Evolutionary conservation across 2,329 filamentous ascomycete genomes (phyloP), one percentile per base, ranked within the genome.

Genomic region (Chalaropsis thielavioides): DNA sequence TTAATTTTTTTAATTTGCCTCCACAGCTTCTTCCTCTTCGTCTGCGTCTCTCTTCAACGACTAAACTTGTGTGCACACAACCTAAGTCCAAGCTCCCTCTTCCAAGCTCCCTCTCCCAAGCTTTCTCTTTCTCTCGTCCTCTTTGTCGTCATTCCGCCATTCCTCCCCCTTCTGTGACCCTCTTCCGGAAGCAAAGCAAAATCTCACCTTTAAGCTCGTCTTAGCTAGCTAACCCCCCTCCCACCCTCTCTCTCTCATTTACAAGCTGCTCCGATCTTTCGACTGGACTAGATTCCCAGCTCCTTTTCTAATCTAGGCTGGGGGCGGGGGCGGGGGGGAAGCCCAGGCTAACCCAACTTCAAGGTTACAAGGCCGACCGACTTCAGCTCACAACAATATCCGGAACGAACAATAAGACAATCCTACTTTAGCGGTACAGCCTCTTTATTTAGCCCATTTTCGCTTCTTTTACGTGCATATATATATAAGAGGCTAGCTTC

Each of bases 401-500:
- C 24, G 51, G 51, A 58, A 58, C 51, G 13, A 58, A 58, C 51
- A 35, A n/a, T 17, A n/a, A 31, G 51, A 58, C 27, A 58, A 58
- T 58, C 51, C 27, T 51, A 51, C 27, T 38, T 13, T 58, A n/a
- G 35, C 35, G 35, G 35, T 35, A 58, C 51, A 58, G 51, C 51
- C 51, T 58, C 51, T 58, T 35, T 38, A 58, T 58, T 58, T 56
- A n/a, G n/a, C n/a, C n/a, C n/a, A n/a, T n/a, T n/a, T 43, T 38
- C 35, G 35, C 10, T 38, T 38, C 35, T 38, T 38, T 10, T 8
- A 38, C 5, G 35, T 38, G 35, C 22, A 51, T 15, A 13, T 51
- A 13, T 51, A 51, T 51, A 51, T 49, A 51, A 51, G 46, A 51
- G 24, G 46, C 46, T 49, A 49, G n/a, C 46, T 49, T 49, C 46